A percentile compares a stretch with the other conserved stretches of the same genome.
These are phyloP conservation scores for Colletotrichum eremochloae DNA, from an alignment of 2,329 filamentous ascomycete genomes.

Conservation along the genomic window DNA sequence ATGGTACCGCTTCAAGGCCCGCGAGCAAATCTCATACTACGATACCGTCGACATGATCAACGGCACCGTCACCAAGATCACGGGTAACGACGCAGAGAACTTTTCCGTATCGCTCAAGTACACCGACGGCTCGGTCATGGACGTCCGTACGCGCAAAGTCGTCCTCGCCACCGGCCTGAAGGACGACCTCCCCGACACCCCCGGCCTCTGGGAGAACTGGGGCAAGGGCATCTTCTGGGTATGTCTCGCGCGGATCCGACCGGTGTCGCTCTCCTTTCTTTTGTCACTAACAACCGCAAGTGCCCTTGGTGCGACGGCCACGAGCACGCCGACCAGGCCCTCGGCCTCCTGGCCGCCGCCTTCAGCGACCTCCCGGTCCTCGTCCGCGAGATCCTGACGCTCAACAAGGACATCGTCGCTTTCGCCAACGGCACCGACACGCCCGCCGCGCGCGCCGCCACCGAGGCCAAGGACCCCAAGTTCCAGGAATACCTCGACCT, in stretches of 20 bases:
- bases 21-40: slow-evolving; percentile 66
- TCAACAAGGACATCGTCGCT: slow-evolving; percentile 68
- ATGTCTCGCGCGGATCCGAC: not conserved
- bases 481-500: slow-evolving; percentile 64
- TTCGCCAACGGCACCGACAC: slow-evolving; percentile 73
- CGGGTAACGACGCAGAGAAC: slow-evolving; percentile 55
- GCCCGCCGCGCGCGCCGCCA: slow-evolving; percentile 53
- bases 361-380: slow-evolving; percentile 56
- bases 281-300: not conserved
- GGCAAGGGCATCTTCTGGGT: slow-evolving; percentile 71
- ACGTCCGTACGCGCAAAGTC: slow-evolving; percentile 64
- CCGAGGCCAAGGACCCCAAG: slow-evolving; percentile 56
- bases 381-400: slow-evolving; percentile 65
- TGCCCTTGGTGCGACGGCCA: slow-evolving; percentile 75
- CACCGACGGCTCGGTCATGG: slow-evolving; percentile 43
- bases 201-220: slow-evolving; percentile 68
- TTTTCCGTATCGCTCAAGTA: slow-evolving; percentile 58
- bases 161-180: slow-evolving; percentile 69
- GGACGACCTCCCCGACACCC: slow-evolving; percentile 67
- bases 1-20: slow-evolving; percentile 67
- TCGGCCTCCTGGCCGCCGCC: slow-evolving; percentile 66
- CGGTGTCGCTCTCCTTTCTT: no score
- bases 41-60: slow-evolving; percentile 63
- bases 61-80: slow-evolving; percentile 63
- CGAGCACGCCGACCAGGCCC: slow-evolving; percentile 70